Conservation (phyloP, 2,329 filamentous ascomycete genomes). For the Lasiodiplodia theobromae region DNA sequence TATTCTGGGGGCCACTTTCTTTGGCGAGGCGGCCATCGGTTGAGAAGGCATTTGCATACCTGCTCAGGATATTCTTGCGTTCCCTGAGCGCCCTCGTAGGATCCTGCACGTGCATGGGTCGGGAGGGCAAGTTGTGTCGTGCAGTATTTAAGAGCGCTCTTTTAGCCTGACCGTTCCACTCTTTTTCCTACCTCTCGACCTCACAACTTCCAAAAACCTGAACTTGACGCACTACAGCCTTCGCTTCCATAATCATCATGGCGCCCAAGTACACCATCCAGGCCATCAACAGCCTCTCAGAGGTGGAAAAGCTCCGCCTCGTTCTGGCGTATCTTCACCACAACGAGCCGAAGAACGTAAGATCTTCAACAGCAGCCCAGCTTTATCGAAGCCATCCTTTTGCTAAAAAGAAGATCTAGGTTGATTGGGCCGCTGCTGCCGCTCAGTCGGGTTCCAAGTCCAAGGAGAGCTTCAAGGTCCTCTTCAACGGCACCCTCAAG, state of each 20-base stretch:
- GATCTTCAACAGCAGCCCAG: not conserved
- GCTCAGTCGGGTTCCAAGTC: slow-evolving; percentile 8
- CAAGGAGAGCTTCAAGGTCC: not conserved
- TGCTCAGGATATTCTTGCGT: not conserved
- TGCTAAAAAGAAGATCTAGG: slow-evolving; percentile 7
- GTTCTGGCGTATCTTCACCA: slow-evolving; percentile 7
- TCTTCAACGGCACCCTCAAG: slow-evolving; percentile 7
- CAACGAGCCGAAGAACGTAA: slow-evolving; percentile 16
- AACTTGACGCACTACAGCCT: not conserved
- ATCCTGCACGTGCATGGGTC: not conserved
- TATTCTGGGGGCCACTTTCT: too few relatives aligned
- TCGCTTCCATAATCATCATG: not conserved
- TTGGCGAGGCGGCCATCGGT: not conserved
- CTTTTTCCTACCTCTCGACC: not conserved
- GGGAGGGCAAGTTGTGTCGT: not conserved
- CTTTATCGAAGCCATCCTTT: not conserved
- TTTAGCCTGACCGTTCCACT: slow-evolving; percentile 4
- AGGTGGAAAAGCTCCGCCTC: not conserved
- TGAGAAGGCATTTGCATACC: not conserved
- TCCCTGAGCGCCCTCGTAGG: not conserved
- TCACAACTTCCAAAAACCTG: not conserved
- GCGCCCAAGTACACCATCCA: not conserved
- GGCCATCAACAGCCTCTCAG: slow-evolving; percentile 8
- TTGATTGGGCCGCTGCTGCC: slow-evolving; percentile 5
- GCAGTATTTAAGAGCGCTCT: not conserved